phyloP scores from a whole-genome alignment of 176 grass and related monocot genomes.

The Oryza rufipogon region DNA sequence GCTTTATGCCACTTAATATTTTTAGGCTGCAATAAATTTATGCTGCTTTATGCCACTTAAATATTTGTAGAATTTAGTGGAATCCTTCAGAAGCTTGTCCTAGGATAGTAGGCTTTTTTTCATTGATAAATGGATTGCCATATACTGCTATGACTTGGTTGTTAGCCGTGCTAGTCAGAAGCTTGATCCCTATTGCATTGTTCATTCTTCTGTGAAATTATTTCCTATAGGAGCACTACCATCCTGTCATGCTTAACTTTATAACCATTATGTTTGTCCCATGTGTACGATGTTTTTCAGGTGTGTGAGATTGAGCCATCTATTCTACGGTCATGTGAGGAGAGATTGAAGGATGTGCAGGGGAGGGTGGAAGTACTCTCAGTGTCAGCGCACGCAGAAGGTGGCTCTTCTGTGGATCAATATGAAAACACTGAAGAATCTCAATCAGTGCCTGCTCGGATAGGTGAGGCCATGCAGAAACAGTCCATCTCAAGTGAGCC shows the following conservation, averaged over 20 bases:
- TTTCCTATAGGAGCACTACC: not conserved
- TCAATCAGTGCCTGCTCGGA: conserved; percentile 36
- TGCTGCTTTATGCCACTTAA: not conserved
- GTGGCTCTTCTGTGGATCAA: conserved; percentile 57
- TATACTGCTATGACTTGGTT: not conserved
- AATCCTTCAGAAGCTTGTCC: too few species aligned
- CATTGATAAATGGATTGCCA: too few species aligned
- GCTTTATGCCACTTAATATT: not conserved
- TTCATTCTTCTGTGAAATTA: not conserved
- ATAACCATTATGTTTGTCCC: not conserved
- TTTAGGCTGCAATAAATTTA: not conserved
- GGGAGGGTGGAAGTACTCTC: conserved; percentile 83
- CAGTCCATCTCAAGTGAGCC: conserved; percentile 51
- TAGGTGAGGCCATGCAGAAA: conserved; percentile 61
- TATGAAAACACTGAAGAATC: conserved; percentile 53
- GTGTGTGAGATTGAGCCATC: conserved; percentile 86
- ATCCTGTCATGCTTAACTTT: not conserved
- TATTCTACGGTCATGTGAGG: conserved; percentile 81
- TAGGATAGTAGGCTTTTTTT: too few species aligned
- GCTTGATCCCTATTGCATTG: not conserved
- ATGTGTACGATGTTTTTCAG: conserved; percentile 42
- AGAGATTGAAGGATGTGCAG: conserved; percentile 62
- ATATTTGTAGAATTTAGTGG: not conserved
- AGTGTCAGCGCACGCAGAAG: conserved; percentile 59
- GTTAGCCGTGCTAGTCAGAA: too few species aligned